Evolutionary conservation across 108 stramenopile genomes (phyloP).

Genomic region (Pseudonitzschia multistriata): DNA sequence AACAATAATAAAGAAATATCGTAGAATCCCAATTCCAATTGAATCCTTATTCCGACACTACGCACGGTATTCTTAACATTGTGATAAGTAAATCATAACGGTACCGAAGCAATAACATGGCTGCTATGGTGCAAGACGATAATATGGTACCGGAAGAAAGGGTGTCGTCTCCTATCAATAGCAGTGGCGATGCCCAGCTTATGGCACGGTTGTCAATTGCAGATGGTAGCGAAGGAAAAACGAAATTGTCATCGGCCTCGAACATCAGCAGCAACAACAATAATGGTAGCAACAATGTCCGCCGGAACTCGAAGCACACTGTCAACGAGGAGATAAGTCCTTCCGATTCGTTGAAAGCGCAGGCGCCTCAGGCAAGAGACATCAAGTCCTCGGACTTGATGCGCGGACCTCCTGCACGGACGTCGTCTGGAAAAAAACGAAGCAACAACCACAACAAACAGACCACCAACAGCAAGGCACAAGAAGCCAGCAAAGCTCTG

Average conservation of each 20-base stretch:
- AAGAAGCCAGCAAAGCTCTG: conserved; percentile 41
- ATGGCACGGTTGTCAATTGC: conserved; percentile 23
- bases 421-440: conserved; percentile 3
- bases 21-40: no score
- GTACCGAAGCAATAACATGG: conserved; percentile 4
- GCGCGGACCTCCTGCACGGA: conserved; percentile 7
- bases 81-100: not conserved
- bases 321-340: conserved; percentile 24
- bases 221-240: conserved; percentile 8
- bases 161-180: not conserved
- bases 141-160: not conserved
- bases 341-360: conserved; percentile 33
- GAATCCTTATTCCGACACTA: no score
- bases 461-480: not conserved
- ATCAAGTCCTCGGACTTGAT: not conserved
- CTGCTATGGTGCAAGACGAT: conserved; percentile 1
- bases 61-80: not conserved
- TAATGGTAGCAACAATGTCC: not conserved
- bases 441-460: not conserved
- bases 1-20: no score
- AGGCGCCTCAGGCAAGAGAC: conserved; percentile 17
- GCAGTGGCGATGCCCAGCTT: conserved; percentile 24
- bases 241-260: not conserved
- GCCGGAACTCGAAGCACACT: no score
- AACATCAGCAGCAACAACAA: not conserved